These are phyloP conservation scores for Angomonas desouzai DNA, from an alignment of 208 protist genomes.

Conservation along the genomic window DNA sequence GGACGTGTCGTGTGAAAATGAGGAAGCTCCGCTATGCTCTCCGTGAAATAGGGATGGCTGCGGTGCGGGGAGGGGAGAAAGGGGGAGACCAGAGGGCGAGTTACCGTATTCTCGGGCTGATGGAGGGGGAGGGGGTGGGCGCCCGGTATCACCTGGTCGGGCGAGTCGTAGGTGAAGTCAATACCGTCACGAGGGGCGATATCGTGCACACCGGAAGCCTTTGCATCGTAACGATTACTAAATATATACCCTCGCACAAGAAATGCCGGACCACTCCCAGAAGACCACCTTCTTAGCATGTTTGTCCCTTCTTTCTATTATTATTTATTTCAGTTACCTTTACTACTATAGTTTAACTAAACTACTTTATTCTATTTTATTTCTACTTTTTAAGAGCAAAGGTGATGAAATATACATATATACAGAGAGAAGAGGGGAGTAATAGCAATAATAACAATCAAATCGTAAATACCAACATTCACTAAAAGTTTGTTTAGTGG, in stretches of 20 bases:
- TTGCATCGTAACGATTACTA: slow-evolving; percentile 63
- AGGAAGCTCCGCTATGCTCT: slow-evolving; percentile 75
- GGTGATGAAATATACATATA: neutral
- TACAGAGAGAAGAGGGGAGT: neutral
- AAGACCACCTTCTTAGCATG: neutral
- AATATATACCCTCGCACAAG: slow-evolving; percentile 32
- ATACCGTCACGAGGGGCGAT: slow-evolving; percentile 67
- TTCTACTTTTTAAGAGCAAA: neutral
- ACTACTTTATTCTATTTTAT: neutral
- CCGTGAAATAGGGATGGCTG: slow-evolving; percentile 83
- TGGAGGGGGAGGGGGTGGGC: slow-evolving; percentile 82
- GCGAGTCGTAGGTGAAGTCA: slow-evolving; percentile 76
- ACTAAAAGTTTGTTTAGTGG: neutral
- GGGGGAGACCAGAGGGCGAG: slow-evolving; percentile 73
- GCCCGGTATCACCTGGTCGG: slow-evolving; percentile 64
- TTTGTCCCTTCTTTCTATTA: slow-evolving; percentile 4
- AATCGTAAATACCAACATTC: too few species aligned
- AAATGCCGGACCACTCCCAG: neutral
- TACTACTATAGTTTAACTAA: neutral
- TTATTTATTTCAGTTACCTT: neutral
- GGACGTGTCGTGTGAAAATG: slow-evolving; percentile 73
- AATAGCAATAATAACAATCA: slow-evolving; percentile 4
- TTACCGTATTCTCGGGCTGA: slow-evolving; percentile 68
- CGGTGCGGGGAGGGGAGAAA: slow-evolving; percentile 86
- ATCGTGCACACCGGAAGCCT: slow-evolving; percentile 79